These are phyloP conservation scores for Colletotrichum sublineola DNA, from an alignment of 2,329 filamentous ascomycete species.

Conservation along the genomic window DNA sequence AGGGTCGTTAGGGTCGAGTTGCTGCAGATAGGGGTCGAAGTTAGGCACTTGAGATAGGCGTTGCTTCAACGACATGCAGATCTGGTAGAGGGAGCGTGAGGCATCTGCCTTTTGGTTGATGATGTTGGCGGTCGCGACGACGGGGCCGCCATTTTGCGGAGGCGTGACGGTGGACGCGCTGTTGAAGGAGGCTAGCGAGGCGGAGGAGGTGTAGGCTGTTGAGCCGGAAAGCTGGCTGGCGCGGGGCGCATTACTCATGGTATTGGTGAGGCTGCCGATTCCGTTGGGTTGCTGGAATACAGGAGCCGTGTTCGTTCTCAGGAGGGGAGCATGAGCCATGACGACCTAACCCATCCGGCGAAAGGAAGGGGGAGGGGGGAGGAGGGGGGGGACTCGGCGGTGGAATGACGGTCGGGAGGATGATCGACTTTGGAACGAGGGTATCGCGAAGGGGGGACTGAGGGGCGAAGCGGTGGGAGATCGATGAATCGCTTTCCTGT, in stretches of 20 bases:
- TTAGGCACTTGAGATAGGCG: slow-evolving; percentile 86
- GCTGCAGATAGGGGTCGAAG: slow-evolving; percentile 80
- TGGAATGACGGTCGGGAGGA: slow-evolving; percentile 8
- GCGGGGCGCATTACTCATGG: slow-evolving; percentile 67
- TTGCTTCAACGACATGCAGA: slow-evolving; percentile 87
- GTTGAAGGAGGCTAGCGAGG: slow-evolving; percentile 64
- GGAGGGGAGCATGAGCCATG: slow-evolving; percentile 72
- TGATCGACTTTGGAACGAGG: slow-evolving; percentile 9
- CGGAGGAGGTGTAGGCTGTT: slow-evolving; percentile 66
- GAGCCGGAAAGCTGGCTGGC: slow-evolving; percentile 74
- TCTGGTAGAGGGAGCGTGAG: slow-evolving; percentile 92
- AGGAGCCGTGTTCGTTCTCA: slow-evolving; percentile 71
- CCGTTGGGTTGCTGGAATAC: slow-evolving; percentile 65
- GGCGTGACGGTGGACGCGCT: slow-evolving; percentile 58
- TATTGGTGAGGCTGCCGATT: slow-evolving; percentile 60
- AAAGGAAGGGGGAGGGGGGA: slow-evolving; percentile 20
- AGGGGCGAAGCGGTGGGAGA: slow-evolving; percentile 16
- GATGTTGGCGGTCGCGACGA: slow-evolving; percentile 89
- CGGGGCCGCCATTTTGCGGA: slow-evolving; percentile 67
- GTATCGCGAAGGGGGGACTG: slow-evolving; percentile 17
- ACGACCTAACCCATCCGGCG: slow-evolving; percentile 60
- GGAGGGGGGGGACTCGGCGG: slow-evolving; percentile 16
- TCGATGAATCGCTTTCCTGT: slow-evolving; percentile 33
- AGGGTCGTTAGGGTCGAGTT: slow-evolving; percentile 79
- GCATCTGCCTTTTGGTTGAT: slow-evolving; percentile 98